Evolutionary conservation across 805 yeast species (phyloP).

Genomic region (Pichia sporocuriosa): DNA sequence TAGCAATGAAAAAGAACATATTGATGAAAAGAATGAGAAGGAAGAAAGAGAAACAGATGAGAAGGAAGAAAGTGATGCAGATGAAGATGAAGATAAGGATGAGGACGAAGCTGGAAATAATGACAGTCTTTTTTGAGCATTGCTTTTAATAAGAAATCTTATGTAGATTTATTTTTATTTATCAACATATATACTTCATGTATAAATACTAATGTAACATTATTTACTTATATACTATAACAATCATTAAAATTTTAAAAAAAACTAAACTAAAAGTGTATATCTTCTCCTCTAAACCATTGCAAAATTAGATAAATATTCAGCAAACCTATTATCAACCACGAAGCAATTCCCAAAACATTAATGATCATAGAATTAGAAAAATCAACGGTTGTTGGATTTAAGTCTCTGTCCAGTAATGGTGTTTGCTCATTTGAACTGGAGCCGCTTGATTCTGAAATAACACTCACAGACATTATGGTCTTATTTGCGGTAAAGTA

Average conservation of each 20-base stretch:
- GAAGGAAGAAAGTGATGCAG: neutral
- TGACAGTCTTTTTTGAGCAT: neutral
- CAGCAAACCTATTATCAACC: slow-evolving; percentile 66
- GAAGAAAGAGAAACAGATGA: neutral
- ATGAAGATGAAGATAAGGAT: neutral
- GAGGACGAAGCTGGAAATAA: neutral
- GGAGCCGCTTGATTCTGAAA: neutral
- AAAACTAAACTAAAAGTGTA: slow-evolving; percentile 30
- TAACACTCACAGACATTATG: slow-evolving; percentile 54
- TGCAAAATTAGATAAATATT: slow-evolving; percentile 48
- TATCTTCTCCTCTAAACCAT: slow-evolving; percentile 30
- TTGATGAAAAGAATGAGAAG: too few relatives aligned
- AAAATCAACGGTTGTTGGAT: slow-evolving; percentile 38
- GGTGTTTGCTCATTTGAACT: slow-evolving; percentile 5
- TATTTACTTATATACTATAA: too few relatives aligned
- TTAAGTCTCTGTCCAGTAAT: neutral
- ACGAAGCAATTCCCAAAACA: slow-evolving; percentile 45
- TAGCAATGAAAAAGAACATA: too few relatives aligned
- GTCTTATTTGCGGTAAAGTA: slow-evolving; percentile 68
- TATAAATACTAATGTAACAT: neutral
- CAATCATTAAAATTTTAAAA: too few relatives aligned
- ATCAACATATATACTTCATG: too few relatives aligned
- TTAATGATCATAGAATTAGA: slow-evolving; percentile 58
- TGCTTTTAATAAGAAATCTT: too few relatives aligned
- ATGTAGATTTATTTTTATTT: too few relatives aligned